Conservation (phyloP, 768 basidiomycete genomes). For the Mycena albidolilacea region DNA sequence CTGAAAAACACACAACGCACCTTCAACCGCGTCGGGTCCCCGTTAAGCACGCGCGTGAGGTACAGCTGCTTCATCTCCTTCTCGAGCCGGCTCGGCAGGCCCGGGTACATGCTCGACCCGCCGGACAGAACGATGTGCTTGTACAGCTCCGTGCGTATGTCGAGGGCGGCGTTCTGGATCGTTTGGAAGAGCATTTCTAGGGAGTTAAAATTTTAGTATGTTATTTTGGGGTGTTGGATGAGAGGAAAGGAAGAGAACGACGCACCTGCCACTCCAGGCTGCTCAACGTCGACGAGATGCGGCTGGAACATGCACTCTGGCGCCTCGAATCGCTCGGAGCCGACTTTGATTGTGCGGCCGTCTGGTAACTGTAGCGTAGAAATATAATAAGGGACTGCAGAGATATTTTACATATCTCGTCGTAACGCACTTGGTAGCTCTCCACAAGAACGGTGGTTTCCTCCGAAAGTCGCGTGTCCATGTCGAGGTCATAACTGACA, state of each 20-base stretch:
- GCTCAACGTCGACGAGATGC: conserved; percentile 96
- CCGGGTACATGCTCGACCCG: conserved; percentile 99
- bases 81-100: conserved; percentile 95
- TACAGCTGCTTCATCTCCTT: conserved; percentile 99
- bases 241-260: conserved; percentile 21
- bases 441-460: conserved; percentile 98
- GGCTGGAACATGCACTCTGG: conserved; percentile 99
- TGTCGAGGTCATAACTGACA: conserved; percentile 97
- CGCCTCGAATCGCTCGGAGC: conserved; percentile 98
- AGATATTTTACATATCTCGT: neutral
- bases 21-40: conserved; percentile 87
- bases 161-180: conserved; percentile 92
- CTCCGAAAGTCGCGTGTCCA: conserved; percentile 92
- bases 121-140: conserved; percentile 98
- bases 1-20: conserved; percentile 63
- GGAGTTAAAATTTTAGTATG: too few relatives aligned
- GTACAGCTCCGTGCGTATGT: conserved; percentile 92
- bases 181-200: conserved; percentile 97
- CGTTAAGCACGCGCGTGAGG: conserved; percentile 88
- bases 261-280: conserved; percentile 94
- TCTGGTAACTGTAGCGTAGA: conserved; percentile 81
- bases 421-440: conserved; percentile 85
- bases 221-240: neutral
- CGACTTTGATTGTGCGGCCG: conserved; percentile 96
- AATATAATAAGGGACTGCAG: conserved; percentile 28